A percentile compares a stretch with the other conserved stretches of the same genome.
phyloP scores from a whole-genome alignment of 345 rosid species.

The Barbarea vulgaris region DNA sequence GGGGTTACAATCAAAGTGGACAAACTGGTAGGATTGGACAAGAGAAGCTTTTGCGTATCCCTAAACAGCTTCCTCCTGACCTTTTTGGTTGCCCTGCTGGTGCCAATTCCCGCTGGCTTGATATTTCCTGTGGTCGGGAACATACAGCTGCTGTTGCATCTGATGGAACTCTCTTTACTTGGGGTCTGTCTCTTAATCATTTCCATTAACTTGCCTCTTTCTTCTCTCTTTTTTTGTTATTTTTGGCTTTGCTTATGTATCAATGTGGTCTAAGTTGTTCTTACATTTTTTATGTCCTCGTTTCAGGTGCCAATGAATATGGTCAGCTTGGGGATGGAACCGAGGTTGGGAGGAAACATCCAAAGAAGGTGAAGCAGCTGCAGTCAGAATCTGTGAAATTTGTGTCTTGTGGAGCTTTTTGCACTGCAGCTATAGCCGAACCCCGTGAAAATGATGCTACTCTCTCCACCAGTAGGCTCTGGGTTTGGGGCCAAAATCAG shows the following conservation, averaged over 20 bases:
- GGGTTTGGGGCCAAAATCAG: conserved; percentile 99
- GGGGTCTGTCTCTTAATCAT: conserved; percentile 65
- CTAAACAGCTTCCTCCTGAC: conserved; percentile 90
- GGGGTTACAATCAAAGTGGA: conserved; percentile 96
- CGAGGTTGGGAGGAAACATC: conserved; percentile 78
- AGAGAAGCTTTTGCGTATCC: conserved; percentile 76
- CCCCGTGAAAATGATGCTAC: conserved; percentile 79
- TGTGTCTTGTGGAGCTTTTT: conserved; percentile 92
- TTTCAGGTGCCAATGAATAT: conserved; percentile 83
- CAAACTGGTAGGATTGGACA: conserved; percentile 86
- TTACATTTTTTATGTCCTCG: background rate
- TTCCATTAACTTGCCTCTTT: background rate
- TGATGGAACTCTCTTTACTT: conserved; percentile 94
- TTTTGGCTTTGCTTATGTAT: background rate
- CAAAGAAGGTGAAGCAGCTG: conserved; percentile 76
- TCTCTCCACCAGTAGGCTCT: conserved; percentile 68
- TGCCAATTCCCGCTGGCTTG: conserved; percentile 78
- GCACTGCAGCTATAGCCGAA: conserved; percentile 86
- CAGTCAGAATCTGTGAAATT: conserved; percentile 86
- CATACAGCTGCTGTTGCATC: conserved; percentile 97
- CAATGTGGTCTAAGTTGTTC: conserved; percentile 2
- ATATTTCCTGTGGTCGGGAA: conserved; percentile 91
- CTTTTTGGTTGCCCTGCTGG: conserved; percentile 91
- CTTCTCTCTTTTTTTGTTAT: background rate
- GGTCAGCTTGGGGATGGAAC: conserved; percentile 99